A percentile compares a stretch with the other conserved stretches of the same genome.
phyloP scores from a whole-genome alignment of 2,329 filamentous ascomycete genomes.

The Fulvia fulva region DNA sequence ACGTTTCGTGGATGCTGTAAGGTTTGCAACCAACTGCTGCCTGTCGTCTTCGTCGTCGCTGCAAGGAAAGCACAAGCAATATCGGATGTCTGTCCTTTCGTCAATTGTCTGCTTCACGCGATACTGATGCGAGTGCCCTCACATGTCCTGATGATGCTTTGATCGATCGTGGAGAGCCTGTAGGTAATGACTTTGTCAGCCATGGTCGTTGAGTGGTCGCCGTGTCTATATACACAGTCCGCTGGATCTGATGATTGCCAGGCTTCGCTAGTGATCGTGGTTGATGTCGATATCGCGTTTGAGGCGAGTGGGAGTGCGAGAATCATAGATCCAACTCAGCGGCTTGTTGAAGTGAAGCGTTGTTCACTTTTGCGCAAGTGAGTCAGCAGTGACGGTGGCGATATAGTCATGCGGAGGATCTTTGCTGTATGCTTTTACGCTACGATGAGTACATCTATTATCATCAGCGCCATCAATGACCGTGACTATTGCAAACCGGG shows the following conservation, averaged over 20 bases:
- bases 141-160: constrained; percentile 10
- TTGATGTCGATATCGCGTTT: not conserved
- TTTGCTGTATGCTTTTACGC: not conserved
- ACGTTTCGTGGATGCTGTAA: constrained; percentile 12
- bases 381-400: not conserved
- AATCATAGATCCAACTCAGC: not conserved
- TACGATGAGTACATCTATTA: constrained; percentile 1
- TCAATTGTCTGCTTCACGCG: not conserved
- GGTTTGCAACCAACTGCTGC: constrained; percentile 3
- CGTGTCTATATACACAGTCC: not conserved
- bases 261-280: not conserved
- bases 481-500: not conserved
- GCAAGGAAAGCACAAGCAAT: constrained; percentile 20
- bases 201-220: constrained; percentile 9
- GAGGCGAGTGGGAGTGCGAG: not conserved
- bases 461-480: not conserved
- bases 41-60: constrained; percentile 1
- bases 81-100: constrained; percentile 12
- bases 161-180: constrained; percentile 24
- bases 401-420: not conserved
- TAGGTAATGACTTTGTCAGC: constrained; percentile 10
- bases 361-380: not conserved
- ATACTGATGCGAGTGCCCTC: not conserved
- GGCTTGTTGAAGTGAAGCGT: not conserved
- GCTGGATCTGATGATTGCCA: not conserved